These are phyloP conservation scores for Pseudozyma tsukubaensis DNA, from an alignment of 1,284 basidiomycete species.

Conservation along the genomic window DNA sequence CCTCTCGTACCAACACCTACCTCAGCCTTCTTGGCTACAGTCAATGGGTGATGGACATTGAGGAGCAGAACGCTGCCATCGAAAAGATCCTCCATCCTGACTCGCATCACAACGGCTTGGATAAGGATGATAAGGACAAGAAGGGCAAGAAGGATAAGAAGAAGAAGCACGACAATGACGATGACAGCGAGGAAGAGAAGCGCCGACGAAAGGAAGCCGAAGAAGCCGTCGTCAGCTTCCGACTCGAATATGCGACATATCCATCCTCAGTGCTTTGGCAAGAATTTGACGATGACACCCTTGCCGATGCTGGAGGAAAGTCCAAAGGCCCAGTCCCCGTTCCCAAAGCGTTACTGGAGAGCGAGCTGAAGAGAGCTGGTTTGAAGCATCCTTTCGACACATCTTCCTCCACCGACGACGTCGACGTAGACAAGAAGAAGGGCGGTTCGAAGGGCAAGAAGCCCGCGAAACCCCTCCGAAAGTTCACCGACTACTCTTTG, in stretches of 20 bases:
- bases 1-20: slow-evolving; percentile 77
- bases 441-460: slow-evolving; percentile 9
- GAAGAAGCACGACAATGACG: slow-evolving; percentile 12
- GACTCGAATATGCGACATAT: slow-evolving; percentile 66
- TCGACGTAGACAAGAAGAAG: slow-evolving; percentile 1
- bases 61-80: slow-evolving; percentile 73
- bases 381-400: slow-evolving; percentile 62
- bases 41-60: slow-evolving; percentile 81
- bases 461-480: slow-evolving; percentile 68
- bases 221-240: slow-evolving; percentile 41
- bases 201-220: slow-evolving; percentile 23
- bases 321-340: slow-evolving; percentile 66
- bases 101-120: too few species aligned
- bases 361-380: slow-evolving; percentile 71
- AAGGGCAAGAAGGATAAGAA: slow-evolving; percentile 18
- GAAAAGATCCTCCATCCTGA: slow-evolving; percentile 33
- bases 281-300: slow-evolving; percentile 26
- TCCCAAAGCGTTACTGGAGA: slow-evolving; percentile 77
- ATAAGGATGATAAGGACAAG: slow-evolving; percentile 1
- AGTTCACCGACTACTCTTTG: slow-evolving; percentile 78
- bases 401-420: not conserved
- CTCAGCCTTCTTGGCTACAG: slow-evolving; percentile 83
- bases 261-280: slow-evolving; percentile 56
- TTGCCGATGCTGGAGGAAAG: not conserved
- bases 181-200: slow-evolving; percentile 13